A percentile compares a stretch with the other conserved stretches of the same genome.
These are phyloP conservation scores for Daldinia decipiens DNA, from an alignment of 495 filamentous ascomycete species.

Conservation along the genomic window DNA sequence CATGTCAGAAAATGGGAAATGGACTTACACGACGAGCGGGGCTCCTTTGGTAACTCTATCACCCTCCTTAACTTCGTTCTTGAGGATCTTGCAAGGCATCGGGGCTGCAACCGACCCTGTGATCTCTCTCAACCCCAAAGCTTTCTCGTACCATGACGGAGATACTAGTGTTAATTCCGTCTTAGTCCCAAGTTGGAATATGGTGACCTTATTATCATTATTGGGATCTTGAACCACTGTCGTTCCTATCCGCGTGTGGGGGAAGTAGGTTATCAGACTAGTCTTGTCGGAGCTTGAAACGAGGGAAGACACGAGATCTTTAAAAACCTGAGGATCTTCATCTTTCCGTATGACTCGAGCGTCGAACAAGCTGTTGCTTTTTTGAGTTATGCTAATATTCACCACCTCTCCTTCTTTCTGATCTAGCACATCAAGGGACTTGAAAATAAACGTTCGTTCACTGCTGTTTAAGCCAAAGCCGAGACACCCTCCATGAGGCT, in stretches of 20 bases:
- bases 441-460: constrained; percentile 66
- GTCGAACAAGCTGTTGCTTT: constrained; percentile 68
- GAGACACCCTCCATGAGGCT: constrained; percentile 62
- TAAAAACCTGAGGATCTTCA: constrained; percentile 51
- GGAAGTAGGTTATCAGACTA: constrained; percentile 70
- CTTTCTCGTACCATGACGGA: constrained; percentile 87
- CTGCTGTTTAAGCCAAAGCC: constrained; percentile 60
- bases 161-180: constrained; percentile 72
- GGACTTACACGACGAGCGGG: constrained; percentile 79
- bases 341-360: constrained; percentile 66
- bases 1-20: neutral
- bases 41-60: constrained; percentile 85
- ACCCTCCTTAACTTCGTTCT: constrained; percentile 84
- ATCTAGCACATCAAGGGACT: constrained; percentile 55
- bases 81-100: constrained; percentile 94
- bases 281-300: constrained; percentile 44
- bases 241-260: constrained; percentile 80
- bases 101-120: constrained; percentile 83
- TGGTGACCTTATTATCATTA: constrained; percentile 69
- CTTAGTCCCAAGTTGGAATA: constrained; percentile 86
- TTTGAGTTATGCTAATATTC: constrained; percentile 72
- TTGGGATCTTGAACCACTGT: constrained; percentile 74
- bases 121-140: constrained; percentile 81
- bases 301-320: constrained; percentile 55
- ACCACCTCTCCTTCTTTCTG: constrained; percentile 58